Conservation (phyloP, 192 early-diverging fungal genomes). For the Backusella parvicylindrica region DNA sequence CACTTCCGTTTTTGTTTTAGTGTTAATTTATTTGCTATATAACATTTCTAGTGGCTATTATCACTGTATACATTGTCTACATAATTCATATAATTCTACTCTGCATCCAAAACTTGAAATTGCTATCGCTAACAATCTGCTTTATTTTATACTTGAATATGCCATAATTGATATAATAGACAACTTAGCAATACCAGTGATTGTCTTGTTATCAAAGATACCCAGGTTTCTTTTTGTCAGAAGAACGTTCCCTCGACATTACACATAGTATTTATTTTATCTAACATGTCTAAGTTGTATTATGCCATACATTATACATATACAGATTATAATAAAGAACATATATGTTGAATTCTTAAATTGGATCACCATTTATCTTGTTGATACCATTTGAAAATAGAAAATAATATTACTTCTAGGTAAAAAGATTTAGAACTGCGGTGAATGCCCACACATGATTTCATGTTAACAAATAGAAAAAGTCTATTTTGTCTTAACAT, state of each 20-base stretch:
- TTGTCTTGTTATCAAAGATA: not conserved
- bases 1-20: no score
- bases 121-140: no score
- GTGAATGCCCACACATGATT: not conserved
- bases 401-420: not conserved
- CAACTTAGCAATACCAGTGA: not conserved
- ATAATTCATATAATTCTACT: no score
- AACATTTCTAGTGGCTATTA: no score
- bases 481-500: no score
- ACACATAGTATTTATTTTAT: not conserved
- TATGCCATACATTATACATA: not conserved
- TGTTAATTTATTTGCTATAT: no score
- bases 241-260: not conserved
- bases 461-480: no score
- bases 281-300: not conserved
- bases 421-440: no score
- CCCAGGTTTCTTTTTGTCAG: not conserved
- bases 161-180: not conserved
- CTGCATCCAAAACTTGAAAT: no score
- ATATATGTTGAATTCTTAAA: not conserved
- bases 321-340: not conserved
- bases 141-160: not conserved
- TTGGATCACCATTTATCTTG: not conserved
- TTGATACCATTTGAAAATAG: not conserved
- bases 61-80: no score